A percentile compares a stretch with the other conserved stretches of the same genome.
These are phyloP conservation scores for Lasiosphaeria hispida DNA, from an alignment of 495 filamentous ascomycete species.

Conservation along the genomic window DNA sequence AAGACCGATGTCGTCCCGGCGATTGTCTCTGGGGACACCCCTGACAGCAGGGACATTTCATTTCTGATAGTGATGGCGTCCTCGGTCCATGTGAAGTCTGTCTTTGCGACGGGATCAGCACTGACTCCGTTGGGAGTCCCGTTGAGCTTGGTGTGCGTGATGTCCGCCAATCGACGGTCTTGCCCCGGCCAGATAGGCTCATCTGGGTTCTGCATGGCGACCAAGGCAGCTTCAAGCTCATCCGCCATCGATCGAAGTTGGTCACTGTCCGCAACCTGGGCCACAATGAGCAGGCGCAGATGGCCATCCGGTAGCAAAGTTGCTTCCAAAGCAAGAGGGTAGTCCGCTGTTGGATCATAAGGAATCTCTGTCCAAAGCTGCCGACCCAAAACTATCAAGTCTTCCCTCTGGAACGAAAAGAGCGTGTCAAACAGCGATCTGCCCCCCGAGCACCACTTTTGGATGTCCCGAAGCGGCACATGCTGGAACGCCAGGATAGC, in stretches of 20 bases:
- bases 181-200: neutral
- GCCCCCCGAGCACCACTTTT: conserved; percentile 63
- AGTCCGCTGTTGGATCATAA: conserved; percentile 54
- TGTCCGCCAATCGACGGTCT: neutral
- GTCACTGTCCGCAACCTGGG: conserved; percentile 34
- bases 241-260: conserved; percentile 38
- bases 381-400: neutral
- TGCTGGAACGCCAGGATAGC: conserved; percentile 63
- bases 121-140: neutral
- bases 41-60: conserved; percentile 61
- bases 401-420: conserved; percentile 71
- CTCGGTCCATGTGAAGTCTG: conserved; percentile 52
- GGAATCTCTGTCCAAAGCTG: conserved; percentile 57
- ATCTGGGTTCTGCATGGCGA: conserved; percentile 10
- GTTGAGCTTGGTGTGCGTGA: neutral
- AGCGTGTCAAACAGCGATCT: conserved; percentile 74
- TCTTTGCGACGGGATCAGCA: neutral
- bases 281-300: conserved; percentile 55
- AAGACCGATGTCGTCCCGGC: conserved; percentile 56
- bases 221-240: conserved; percentile 35
- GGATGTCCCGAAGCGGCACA: conserved; percentile 67
- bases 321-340: conserved; percentile 73
- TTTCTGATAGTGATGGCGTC: conserved; percentile 49
- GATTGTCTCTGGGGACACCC: conserved; percentile 47
- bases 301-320: conserved; percentile 45